Conservation (phyloP, 129 eudicot species). For the Kitagawia praeruptora region DNA sequence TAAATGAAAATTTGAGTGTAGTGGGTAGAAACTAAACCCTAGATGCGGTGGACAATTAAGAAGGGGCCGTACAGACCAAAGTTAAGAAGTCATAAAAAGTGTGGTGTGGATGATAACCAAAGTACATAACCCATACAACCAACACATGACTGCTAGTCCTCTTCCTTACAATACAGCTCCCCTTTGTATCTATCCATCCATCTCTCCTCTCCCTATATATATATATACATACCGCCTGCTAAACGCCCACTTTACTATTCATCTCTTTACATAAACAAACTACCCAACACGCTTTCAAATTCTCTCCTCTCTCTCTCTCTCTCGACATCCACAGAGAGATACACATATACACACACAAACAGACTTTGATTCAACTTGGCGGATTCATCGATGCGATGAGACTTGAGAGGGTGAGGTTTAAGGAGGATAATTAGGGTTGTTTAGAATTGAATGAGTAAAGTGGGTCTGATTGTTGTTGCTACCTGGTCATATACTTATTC, state of each 20-base stretch:
- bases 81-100: background rate
- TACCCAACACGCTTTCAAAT: background rate
- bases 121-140: background rate
- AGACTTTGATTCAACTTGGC: background rate
- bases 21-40: too few relatives aligned
- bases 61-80: background rate
- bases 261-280: background rate
- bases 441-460: slow-evolving; percentile 32
- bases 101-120: slow-evolving; percentile 1
- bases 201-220: too few relatives aligned
- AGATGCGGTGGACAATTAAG: background rate
- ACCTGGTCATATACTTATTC: slow-evolving; percentile 4
- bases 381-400: slow-evolving; percentile 1
- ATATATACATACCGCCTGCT: background rate
- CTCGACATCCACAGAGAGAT: too few relatives aligned
- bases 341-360: background rate
- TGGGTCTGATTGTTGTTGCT: slow-evolving; percentile 10
- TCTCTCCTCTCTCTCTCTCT: slow-evolving; percentile 6
- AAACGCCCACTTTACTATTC: background rate
- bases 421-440: slow-evolving; percentile 10
- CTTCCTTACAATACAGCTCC: background rate
- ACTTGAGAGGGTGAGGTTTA: background rate
- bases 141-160: background rate
- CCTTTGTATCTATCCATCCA: background rate
- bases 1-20: too few relatives aligned